Evolutionary conservation across 805 yeast species (phyloP), one percentile per base, ranked within the genome.

Genomic region (Spathaspora sp.): DNA sequence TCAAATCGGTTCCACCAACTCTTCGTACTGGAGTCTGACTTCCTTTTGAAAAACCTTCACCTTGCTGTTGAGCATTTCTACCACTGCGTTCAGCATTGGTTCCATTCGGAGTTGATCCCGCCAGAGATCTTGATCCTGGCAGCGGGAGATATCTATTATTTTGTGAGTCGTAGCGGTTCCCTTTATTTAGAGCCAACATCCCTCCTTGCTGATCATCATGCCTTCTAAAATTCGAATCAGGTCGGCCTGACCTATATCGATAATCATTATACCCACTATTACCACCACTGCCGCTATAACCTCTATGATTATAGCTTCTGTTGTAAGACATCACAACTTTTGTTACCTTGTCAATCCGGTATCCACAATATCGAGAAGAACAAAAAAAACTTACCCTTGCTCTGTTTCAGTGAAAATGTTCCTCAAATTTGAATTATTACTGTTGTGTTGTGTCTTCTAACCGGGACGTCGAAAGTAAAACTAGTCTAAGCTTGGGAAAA

Each of bases 1-100:
- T 49, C 18, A 64, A 62, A 51, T 71, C 64, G 2, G 76, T 70
- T 5, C 76, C 78, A n/a, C 23, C 32, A 9, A 54, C 14, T 31
- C 26, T 16, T 35, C 44, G 28, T 17, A 12, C 28, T 29, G 47
- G 40, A n/a, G 40, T 35, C 17, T 35, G 40, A 35, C 17, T 35
- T 7, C 40, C 40, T 17, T 35, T 35, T 14, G 40, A n/a, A 35
- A 16, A 16, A 14, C 18, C 8, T 35, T 16, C 40, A 3, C 40
- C 32, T 9, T 3, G 26, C 26, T n/a, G n/a, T n/a, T 29, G 32
- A 29, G 8, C 14, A 35, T 16, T 35, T 35, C 14, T 35, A 3
- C 40, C 40, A 35, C 14, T 35, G 1, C 38, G 35, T 17, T 31
- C 38, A 7, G 47, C 31, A 18, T 19, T 32, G 4, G 19, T 2